Evolutionary conservation across 345 rosid species (phyloP), one percentile per base, ranked within the genome.

Genomic region (Citrus sp.): DNA sequence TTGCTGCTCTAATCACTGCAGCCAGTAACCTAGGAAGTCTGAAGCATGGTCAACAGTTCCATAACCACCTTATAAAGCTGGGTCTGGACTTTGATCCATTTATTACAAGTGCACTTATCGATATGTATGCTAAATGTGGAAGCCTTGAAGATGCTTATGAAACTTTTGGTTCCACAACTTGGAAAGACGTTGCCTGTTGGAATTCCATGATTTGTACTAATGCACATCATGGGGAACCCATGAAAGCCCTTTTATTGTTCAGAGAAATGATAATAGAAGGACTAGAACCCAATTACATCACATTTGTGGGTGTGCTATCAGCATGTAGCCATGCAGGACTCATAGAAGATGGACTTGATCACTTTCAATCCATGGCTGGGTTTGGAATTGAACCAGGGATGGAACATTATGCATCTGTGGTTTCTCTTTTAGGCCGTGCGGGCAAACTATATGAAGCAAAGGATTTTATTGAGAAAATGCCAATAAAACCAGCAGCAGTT

Each of bases 121-220:
- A 91, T 76, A 94, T 91, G 98, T 92, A 92, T 60, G 87, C 93
- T 61, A 94, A 94, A 84, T 89, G 97, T 76, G 97, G 97, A 80
- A 87, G 89, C 78, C 85, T 90, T 6, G 82, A 77, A 80, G 90
- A 87, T 67, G 92, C 98, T 56, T 30, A 78, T 30, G 86, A 84
- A 80, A 83, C 88, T 75, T 92, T 90, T 82, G 63, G 42, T 78
- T 82, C 80, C 7, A 64, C 86, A 40, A 34, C 40, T 60, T 70
- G 83, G 76, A 89, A 86, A 86, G 93, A 91, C 76, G 75, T 82
- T 2, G 84, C 85, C 38, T 91, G 95, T 77, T 92, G 94, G 97
- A 94, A 92, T 79, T 87, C 95, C 74, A 84, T 94, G 77, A 94
- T 94, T 76, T 81, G 84, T 5, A 81, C 91, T 25, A 89, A 85